A percentile compares a stretch with the other conserved stretches of the same genome.
Conservation (phyloP, 2,329 filamentous ascomycete species). For the Parasarocladium wereldwijsianum region DNA sequence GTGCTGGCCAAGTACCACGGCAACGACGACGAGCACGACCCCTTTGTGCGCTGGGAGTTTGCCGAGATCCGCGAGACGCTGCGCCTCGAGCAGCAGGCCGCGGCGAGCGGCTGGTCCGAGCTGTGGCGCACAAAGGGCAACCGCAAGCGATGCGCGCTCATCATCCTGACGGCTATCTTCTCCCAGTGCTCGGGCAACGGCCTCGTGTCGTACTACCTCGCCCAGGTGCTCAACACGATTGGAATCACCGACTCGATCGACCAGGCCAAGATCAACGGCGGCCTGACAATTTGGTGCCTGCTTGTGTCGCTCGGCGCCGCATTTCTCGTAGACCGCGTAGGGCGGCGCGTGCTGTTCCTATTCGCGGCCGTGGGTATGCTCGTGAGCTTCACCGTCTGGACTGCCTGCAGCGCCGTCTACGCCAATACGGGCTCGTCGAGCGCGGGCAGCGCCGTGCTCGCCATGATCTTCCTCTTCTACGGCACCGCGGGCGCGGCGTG, state of each 20-base stretch:
- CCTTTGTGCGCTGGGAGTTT: conserved; percentile 8
- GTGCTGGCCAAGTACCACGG: conserved; percentile 9
- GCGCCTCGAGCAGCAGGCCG: conserved; percentile 3
- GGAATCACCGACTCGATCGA: conserved; percentile 20
- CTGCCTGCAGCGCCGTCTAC: conserved; percentile 9
- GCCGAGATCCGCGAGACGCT: conserved; percentile 9
- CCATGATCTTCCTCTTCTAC: conserved; percentile 21
- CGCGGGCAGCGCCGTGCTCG: conserved; percentile 15
- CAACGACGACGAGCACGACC: conserved; percentile 6
- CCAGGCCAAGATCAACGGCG: conserved; percentile 9
- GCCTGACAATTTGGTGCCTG: conserved; percentile 15
- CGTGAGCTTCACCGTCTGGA: conserved; percentile 15
- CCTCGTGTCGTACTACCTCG: conserved; percentile 19
- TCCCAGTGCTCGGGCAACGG: conserved; percentile 12
- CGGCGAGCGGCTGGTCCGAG: conserved; percentile 2
- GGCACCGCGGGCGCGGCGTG: conserved; percentile 6
- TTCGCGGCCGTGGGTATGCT: conserved; percentile 20
- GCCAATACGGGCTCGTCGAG: conserved; percentile 6
- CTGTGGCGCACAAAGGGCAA: conserved; percentile 6
- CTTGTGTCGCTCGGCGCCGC: conserved; percentile 11
- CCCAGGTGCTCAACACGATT: conserved; percentile 20
- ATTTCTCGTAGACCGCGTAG: conserved; percentile 20
- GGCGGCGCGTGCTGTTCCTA: conserved; percentile 22
- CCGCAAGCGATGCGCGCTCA: conserved; percentile 8
- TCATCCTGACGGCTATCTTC: conserved; percentile 10